Base-by-base conservation (phyloP, 1,284 basidiomycete species). In the Leccinum griseonigrum region DNA sequence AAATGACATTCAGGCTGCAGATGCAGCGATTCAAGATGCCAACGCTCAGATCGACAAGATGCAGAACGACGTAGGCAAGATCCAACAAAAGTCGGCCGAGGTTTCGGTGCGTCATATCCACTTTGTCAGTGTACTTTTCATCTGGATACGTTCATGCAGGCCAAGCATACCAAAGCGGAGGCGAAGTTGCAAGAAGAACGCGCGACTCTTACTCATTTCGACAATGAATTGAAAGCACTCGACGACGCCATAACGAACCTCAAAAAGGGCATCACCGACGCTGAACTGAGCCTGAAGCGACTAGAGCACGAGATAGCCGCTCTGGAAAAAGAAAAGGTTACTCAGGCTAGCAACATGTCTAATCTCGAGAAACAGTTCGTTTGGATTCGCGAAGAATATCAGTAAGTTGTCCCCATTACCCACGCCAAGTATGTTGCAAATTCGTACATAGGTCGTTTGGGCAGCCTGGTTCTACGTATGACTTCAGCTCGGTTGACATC, bases 341-440 rank as follows among this genome's bases (percentile, higher is more conserved):
- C 76, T 1, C 82, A 83, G 3, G 63, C 64, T n/a, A 82, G 82
- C 60, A 58, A 65, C 48, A 79, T 83, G n/a, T 69, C 78, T 40
- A 77, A 79, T 58, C 81, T 98, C 11, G 95, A 98, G 78, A 88
- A 90, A 69, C 85, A 90, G 72, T 85, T 91, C 69, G 84, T 89
- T 0, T 99, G 97, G 97, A 98, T 99, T 64, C 71, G 74, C 10
- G 88, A 95, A 56, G 96, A 98, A 71, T 84, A 88, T 67, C 82
- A 89, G 93, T 95, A 69, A 58, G 59, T 58, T 28, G 31, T 29
- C 11, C 55, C 11, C 36, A 9, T 31, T 26, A 14, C 2, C 28
- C 1, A 38, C n/a, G 29, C n/a, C 52, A 38, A 50, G 28, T 48
- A 18, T 61, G 52, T 38, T 32, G 58, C 57, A 43, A 59, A 14